phyloP scores from a whole-genome alignment of 805 yeast species.

The Kuraishia capsulata region DNA sequence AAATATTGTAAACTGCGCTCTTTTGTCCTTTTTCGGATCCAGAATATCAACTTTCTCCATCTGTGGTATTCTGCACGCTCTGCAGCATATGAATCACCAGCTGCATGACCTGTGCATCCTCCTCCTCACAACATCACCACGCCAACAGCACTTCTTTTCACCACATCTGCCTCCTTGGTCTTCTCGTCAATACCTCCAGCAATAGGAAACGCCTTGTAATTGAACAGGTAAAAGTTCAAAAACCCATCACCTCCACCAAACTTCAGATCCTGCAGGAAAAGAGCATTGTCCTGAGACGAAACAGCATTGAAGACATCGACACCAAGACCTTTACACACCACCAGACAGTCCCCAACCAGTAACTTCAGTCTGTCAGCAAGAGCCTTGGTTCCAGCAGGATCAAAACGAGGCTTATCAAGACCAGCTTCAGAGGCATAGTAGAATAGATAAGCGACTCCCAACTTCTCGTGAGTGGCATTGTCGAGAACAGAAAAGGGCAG shows the following conservation, averaged over 20 bases:
- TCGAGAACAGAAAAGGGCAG: slow-evolving; percentile 79
- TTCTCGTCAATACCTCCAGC: slow-evolving; percentile 66
- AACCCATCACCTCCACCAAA: slow-evolving; percentile 94
- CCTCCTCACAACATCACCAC: slow-evolving; percentile 62
- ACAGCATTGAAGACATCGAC: slow-evolving; percentile 94
- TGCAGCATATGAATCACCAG: background rate
- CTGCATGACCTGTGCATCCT: background rate
- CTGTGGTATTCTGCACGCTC: background rate
- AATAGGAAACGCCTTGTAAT: slow-evolving; percentile 75
- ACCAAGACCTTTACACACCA: slow-evolving; percentile 54
- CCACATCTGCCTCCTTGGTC: slow-evolving; percentile 40
- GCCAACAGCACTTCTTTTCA: slow-evolving; percentile 74
- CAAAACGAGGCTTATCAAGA: slow-evolving; percentile 26
- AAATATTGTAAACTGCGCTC: too few species aligned
- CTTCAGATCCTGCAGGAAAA: slow-evolving; percentile 72
- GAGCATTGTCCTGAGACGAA: slow-evolving; percentile 81
- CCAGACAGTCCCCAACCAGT: slow-evolving; percentile 65
- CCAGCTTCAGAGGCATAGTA: slow-evolving; percentile 79
- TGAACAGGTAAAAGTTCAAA: slow-evolving; percentile 85
- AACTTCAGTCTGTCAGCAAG: slow-evolving; percentile 51
- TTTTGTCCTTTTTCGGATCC: too few species aligned
- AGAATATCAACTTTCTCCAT: background rate
- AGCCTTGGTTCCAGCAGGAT: slow-evolving; percentile 27
- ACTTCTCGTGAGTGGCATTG: slow-evolving; percentile 49
- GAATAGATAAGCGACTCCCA: slow-evolving; percentile 82